Conservation (phyloP, 768 basidiomycete genomes). For the Symmetrospora coprosmae region DNA sequence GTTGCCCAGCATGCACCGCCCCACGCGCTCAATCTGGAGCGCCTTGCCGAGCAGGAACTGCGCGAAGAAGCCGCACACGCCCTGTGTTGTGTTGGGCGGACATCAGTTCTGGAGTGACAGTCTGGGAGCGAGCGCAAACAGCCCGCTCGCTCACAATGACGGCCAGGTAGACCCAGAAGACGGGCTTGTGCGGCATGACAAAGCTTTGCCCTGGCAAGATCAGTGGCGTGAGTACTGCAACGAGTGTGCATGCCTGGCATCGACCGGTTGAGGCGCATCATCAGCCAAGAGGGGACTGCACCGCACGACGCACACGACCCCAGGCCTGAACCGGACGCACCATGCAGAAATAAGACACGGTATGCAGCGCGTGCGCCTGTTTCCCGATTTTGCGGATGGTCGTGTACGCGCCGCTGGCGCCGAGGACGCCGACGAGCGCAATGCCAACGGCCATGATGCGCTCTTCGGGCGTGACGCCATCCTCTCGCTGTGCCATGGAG, state of each 20-base stretch:
- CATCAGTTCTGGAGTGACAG: neutral
- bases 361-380: slow-evolving; percentile 60
- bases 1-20: neutral
- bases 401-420: slow-evolving; percentile 51
- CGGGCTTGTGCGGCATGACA: slow-evolving; percentile 7
- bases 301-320: neutral
- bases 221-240: neutral
- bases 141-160: slow-evolving; percentile 15
- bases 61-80: slow-evolving; percentile 7
- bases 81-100: neutral
- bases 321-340: neutral
- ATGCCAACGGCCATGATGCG: slow-evolving; percentile 49
- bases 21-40: slow-evolving; percentile 18
- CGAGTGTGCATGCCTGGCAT: neutral
- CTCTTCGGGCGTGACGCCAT: slow-evolving; percentile 29
- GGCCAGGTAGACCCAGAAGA: slow-evolving; percentile 11
- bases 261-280: too few relatives aligned
- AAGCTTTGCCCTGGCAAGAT: neutral
- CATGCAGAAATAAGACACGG: slow-evolving; percentile 51
- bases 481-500: slow-evolving; percentile 5
- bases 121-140: too few relatives aligned
- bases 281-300: neutral
- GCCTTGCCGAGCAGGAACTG: slow-evolving; percentile 15
- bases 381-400: slow-evolving; percentile 57
- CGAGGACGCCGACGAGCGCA: slow-evolving; percentile 46